Evolutionary conservation across 2,329 filamentous ascomycete genomes (phyloP).

Genomic region (Arthrinium puccinioides): DNA sequence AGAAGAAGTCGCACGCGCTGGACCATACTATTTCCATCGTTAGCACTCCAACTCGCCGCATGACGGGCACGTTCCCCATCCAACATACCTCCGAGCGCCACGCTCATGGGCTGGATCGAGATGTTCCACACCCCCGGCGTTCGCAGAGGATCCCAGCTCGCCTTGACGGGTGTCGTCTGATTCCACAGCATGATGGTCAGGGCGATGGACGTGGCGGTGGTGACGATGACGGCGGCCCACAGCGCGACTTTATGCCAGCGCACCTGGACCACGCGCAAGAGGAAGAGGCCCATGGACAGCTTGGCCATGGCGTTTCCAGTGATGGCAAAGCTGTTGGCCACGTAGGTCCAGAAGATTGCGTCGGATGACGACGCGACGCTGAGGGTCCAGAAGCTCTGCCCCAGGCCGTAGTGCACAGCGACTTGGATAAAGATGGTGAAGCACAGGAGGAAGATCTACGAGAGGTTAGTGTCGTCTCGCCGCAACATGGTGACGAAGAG

Average conservation of each 20-base stretch:
- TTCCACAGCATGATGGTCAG: conserved; percentile 30
- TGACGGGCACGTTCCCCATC: neutral
- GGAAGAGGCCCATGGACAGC: conserved; percentile 29
- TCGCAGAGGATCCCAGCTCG: conserved; percentile 27
- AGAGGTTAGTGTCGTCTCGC: neutral
- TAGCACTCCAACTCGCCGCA: neutral
- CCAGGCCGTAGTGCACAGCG: conserved; percentile 25
- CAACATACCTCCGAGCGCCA: conserved; percentile 24
- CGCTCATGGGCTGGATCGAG: conserved; percentile 27
- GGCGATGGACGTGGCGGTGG: conserved; percentile 21
- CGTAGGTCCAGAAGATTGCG: conserved; percentile 30
- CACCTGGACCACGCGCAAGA: conserved; percentile 28
- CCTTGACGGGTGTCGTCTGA: conserved; percentile 26
- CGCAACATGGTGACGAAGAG: too few relatives aligned
- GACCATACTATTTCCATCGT: conserved; percentile 22
- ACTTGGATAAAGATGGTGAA: conserved; percentile 28
- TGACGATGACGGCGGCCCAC: conserved; percentile 24
- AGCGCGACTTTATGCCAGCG: conserved; percentile 25
- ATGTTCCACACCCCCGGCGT: conserved; percentile 27
- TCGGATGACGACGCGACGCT: conserved; percentile 21
- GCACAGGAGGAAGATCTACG: conserved; percentile 23
- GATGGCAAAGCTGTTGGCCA: conserved; percentile 29
- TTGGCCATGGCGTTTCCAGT: conserved; percentile 30
- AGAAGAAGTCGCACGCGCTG: conserved; percentile 21
- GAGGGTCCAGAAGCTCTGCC: conserved; percentile 24